Percentiles rank a stretch among this genome's conserved stretches.
phyloP scores from a whole-genome alignment of 768 basidiomycete genomes.

The Mrakia frigida region DNA sequence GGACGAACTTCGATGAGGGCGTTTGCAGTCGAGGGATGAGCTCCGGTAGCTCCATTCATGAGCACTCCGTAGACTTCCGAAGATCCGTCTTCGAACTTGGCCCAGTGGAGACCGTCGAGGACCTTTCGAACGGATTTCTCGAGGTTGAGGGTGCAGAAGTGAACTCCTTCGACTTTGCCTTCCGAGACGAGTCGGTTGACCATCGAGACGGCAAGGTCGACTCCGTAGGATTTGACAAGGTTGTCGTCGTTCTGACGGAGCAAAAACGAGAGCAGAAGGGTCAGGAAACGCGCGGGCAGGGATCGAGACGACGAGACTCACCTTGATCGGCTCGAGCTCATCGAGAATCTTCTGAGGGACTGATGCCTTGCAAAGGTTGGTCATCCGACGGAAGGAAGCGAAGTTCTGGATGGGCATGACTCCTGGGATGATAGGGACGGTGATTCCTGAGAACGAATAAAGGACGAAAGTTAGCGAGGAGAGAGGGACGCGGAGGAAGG shows the following conservation, averaged over 20 bases:
- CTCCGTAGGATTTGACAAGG: conserved; percentile 90
- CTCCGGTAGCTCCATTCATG: conserved; percentile 38
- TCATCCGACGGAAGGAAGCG: conserved; percentile 82
- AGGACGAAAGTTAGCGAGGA: not conserved
- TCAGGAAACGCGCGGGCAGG: no score
- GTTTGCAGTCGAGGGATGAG: conserved; percentile 40
- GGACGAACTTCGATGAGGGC: conserved; percentile 39
- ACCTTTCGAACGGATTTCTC: conserved; percentile 89
- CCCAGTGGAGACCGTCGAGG: conserved; percentile 74
- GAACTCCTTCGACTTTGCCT: conserved; percentile 66
- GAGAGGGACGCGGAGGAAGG: not conserved
- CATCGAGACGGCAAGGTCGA: conserved; percentile 74
- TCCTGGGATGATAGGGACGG: conserved; percentile 84
- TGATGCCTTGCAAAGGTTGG: conserved; percentile 75
- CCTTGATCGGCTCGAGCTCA: conserved; percentile 69
- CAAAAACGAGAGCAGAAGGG: not conserved
- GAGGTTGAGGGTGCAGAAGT: conserved; percentile 94
- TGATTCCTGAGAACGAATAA: conserved; percentile 60
- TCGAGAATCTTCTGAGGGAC: conserved; percentile 65
- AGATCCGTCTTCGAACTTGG: conserved; percentile 25
- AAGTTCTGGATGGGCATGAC: conserved; percentile 98
- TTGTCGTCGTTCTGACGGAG: conserved; percentile 77
- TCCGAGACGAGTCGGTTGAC: conserved; percentile 50
- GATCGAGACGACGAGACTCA: conserved; percentile 43
- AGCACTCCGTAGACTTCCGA: not conserved